phyloP scores from a whole-genome alignment of 768 basidiomycete genomes.

The Russula emetica region DNA sequence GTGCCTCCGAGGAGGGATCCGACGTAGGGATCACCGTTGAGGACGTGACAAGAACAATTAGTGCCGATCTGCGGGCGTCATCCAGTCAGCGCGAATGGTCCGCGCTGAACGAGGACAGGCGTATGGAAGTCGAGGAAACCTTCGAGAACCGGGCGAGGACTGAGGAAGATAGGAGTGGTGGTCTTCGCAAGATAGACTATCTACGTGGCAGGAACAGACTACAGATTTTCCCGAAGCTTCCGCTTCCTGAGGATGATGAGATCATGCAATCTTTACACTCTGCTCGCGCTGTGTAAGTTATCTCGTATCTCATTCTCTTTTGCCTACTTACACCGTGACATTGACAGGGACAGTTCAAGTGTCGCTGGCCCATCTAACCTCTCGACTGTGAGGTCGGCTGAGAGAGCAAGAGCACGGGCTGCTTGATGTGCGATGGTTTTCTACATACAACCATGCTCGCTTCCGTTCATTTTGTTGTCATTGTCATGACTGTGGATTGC shows the following conservation, averaged over 20 bases:
- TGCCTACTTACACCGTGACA: background rate
- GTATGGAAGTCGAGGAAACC: constrained; percentile 15
- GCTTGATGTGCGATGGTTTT: background rate
- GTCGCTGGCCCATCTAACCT: constrained; percentile 10
- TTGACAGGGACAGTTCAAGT: background rate
- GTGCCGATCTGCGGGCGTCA: constrained; percentile 12
- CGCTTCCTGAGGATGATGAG: constrained; percentile 12
- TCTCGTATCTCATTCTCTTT: background rate
- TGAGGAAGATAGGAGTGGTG: constrained; percentile 14
- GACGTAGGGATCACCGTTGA: constrained; percentile 18
- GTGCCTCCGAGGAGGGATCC: constrained; percentile 7
- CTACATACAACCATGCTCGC: background rate
- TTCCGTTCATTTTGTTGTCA: background rate
- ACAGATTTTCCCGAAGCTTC: constrained; percentile 15
- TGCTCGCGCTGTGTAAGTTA: constrained; percentile 16
- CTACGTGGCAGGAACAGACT: constrained; percentile 20
- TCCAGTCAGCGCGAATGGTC: constrained; percentile 22
- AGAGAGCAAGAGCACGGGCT: constrained; percentile 12
- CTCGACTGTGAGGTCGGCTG: background rate
- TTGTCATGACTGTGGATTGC: background rate
- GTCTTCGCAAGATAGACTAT: constrained; percentile 18
- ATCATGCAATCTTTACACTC: background rate
- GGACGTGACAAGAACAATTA: constrained; percentile 12
- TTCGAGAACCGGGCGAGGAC: constrained; percentile 14
- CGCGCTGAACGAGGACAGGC: constrained; percentile 14